Evolutionary conservation across 495 filamentous ascomycete species (phyloP).

Genomic region (Penicillium crystallinum): DNA sequence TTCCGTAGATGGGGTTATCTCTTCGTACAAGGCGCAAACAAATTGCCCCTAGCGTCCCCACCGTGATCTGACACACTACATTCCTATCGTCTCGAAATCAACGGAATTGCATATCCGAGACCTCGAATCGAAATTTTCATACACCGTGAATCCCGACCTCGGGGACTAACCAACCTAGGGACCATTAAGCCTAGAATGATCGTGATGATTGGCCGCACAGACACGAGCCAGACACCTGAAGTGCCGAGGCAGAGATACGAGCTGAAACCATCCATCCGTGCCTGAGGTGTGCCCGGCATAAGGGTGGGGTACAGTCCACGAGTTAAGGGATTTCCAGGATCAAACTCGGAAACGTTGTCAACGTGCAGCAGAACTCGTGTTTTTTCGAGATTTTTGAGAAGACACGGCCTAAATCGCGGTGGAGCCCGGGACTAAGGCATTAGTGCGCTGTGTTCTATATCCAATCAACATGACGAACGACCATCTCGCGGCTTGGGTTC

Average conservation of each 20-base stretch:
- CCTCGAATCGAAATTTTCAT: no score
- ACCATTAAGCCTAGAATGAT: no score
- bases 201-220: not conserved
- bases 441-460: conserved; percentile 12
- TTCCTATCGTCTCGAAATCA: no score
- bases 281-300: not conserved
- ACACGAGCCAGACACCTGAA: conserved; percentile 16
- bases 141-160: no score
- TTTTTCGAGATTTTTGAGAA: not conserved
- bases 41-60: no score
- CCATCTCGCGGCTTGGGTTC: conserved; percentile 18
- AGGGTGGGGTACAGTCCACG: not conserved
- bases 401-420: conserved; percentile 10
- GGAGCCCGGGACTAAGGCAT: conserved; percentile 18
- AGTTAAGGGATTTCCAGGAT: not conserved
- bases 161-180: not conserved
- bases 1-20: not conserved
- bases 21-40: no score
- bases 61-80: no score
- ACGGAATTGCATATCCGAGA: no score
- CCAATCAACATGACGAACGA: conserved; percentile 19
- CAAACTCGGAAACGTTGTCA: not conserved
- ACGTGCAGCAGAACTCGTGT: not conserved
- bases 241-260: conserved; percentile 23
- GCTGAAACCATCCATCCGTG: conserved; percentile 12